Base-by-base conservation (phyloP, 805 yeast species). In the Teunomyces barrocoloradensis region DNA sequence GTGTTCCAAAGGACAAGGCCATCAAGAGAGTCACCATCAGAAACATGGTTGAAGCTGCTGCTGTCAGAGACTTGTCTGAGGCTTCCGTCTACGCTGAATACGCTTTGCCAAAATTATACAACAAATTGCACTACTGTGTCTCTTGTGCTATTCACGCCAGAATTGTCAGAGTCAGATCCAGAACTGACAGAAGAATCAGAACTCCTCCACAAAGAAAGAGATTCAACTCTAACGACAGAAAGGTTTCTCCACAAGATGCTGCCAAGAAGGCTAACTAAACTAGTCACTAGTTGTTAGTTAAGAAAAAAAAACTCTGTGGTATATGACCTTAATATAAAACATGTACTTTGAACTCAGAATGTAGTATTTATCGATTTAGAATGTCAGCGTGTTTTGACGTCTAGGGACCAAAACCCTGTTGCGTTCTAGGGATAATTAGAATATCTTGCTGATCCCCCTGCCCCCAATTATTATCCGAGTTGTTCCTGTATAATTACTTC, bases 1-100 rank as follows among this genome's bases (percentile, higher is more conserved):
- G 96, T 83, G 96, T 94, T 69, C 97, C 99, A 76, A 94, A 94
- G 88, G 99, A 94, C 79, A 94, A 94, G 87, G 98, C 99, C 78
- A 94, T 94, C 89, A 94, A 94, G 94, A 89, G 99, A 83, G 96
- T 94, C 85, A 90, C 97, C 79, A 86, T 94, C 88, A 89, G 97
- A 84, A 94, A 94, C 96, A 94, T 94, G 92, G 99, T 94, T 69
- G 99, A 94, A 85, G 94, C 97, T 66, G 99, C 99, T 76, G 94
- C 99, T 71, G 96, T 94, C 74, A 91, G 99, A 86, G 99, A 94
- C 80, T 84, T 94, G 79, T 88, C 96, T 67, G 99, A 94, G 81
- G 99, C 99, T 69, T 91, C 97, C 54, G 98, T 94, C 69, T 94
- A 94, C 87, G 82, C 88, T 70, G 99, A 94, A 84, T 94, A 94